phyloP scores from a whole-genome alignment of 768 basidiomycete genomes.

The Hortiboletus campestris region DNA sequence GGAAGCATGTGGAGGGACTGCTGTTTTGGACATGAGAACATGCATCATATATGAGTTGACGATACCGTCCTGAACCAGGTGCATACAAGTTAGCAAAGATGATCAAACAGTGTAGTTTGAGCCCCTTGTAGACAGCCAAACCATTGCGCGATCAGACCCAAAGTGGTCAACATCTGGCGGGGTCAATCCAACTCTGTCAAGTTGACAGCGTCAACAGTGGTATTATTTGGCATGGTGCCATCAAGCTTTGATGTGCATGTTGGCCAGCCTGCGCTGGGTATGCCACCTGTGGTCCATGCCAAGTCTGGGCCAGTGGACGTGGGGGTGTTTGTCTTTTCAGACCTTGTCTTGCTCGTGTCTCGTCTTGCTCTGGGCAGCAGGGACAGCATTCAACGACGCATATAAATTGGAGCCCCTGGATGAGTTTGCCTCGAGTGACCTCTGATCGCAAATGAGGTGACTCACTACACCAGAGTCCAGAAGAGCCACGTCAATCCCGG shows the following conservation, averaged over 20 bases:
- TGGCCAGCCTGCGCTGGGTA: conserved; percentile 5
- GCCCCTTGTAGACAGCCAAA: not conserved
- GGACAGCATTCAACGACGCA: conserved; percentile 18
- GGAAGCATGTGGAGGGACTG: conserved; percentile 56
- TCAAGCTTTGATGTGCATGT: conserved; percentile 27
- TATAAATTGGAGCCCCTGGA: conserved; percentile 43
- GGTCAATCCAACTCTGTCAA: conserved; percentile 41
- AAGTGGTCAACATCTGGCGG: conserved; percentile 49
- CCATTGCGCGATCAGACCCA: conserved; percentile 5
- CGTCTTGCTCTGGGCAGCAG: conserved; percentile 14
- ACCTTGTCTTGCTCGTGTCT: conserved; percentile 60
- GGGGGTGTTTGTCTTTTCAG: conserved; percentile 60
- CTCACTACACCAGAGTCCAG: no score
- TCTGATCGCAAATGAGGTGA: no score
- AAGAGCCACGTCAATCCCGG: no score
- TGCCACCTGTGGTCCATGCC: conserved; percentile 24
- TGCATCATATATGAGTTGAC: conserved; percentile 55
- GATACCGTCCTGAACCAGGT: conserved; percentile 48
- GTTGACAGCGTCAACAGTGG: conserved; percentile 25
- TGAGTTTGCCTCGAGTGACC: no score
- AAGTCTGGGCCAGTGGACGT: conserved; percentile 28
- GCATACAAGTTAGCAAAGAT: conserved; percentile 41
- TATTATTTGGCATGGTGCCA: conserved; percentile 29
- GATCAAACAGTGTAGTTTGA: conserved; percentile 3
- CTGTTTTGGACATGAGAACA: conserved; percentile 66